Base-by-base conservation (phyloP, 495 filamentous ascomycete genomes). In the Penicillium desertorum region DNA sequence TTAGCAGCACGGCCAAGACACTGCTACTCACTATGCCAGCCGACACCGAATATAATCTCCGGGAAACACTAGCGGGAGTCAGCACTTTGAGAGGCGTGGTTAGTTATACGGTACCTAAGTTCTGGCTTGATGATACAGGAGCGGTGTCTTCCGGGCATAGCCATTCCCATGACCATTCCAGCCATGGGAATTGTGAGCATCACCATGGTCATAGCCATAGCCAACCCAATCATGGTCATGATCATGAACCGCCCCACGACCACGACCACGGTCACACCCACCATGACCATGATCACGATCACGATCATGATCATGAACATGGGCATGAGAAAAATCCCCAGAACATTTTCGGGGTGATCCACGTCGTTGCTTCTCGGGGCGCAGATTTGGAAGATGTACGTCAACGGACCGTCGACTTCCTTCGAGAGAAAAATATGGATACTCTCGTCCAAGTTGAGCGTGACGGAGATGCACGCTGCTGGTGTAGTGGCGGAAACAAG, bases 61-160 rank as follows among this genome's bases (percentile, higher is more conserved):
- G 93, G 42, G 88, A 94, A 56, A 88, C 89, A 3, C 74, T 99
- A 5, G 86, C 89, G 14, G 92, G 91, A 9, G 84, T 99, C 25
- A 88, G 88, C 46, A 88, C 84, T 20, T 73, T 98, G 29, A 77
- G 89, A 23, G 95, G 95, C 0, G 94, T 98, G 3, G 86, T 86
- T 0, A 86, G 89, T 41, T 98, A 96, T 61, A 81, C 86, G 6
- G 92, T 89, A 5, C 92, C 93, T 2, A 88, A 91, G 59, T 98
- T 99, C 65, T 99, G 95, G 95, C 75, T 96, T 23, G 90, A 92
- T 56, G 91, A 92, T 58, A 86, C 87, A 5, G 73, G 61, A 2
- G 59, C 59, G 1, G 56, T 57, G 11, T 67, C 69, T 30, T 62
- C 64, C 2, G 66, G 55, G 6, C 65, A 73, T 51, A 56, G 51